phyloP scores from a whole-genome alignment of 352 stramenopile species.

The Aphanomyces invadans region DNA sequence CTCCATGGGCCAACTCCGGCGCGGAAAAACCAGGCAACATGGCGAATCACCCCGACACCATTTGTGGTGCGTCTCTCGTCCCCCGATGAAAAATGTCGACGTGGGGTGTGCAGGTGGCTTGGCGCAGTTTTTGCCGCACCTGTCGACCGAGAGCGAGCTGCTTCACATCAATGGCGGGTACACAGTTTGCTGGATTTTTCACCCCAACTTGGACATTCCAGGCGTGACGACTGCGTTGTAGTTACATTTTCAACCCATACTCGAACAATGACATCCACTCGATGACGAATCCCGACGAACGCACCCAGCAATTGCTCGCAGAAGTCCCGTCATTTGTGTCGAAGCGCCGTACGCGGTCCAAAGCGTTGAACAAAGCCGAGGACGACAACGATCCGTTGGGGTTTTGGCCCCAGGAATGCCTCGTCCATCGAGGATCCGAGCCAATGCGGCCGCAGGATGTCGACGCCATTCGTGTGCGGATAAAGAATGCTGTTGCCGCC shows the following conservation, averaged over 20 bases:
- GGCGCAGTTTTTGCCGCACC: conserved; percentile 10
- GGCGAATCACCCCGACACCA: conserved; percentile 27
- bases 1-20: conserved; percentile 37
- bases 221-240: no score
- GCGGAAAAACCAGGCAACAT: conserved; percentile 35
- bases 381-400: background rate
- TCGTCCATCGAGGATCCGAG: conserved; percentile 2
- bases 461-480: background rate
- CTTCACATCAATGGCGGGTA: conserved; percentile 22
- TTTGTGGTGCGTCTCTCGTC: conserved; percentile 9
- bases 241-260: conserved; percentile 20
- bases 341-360: conserved; percentile 10
- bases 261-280: conserved; percentile 6
- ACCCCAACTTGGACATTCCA: no score
- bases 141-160: background rate
- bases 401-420: conserved; percentile 15
- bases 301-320: background rate
- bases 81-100: no score
- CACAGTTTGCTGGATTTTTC: no score
- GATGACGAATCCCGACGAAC: conserved; percentile 7
- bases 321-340: conserved; percentile 11
- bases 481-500: background rate
- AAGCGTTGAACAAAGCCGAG: conserved; percentile 17
- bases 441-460: background rate
- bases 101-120: conserved; percentile 5